phyloP scores from a whole-genome alignment of 1,139 yeast genomes.

The Meyerozyma guilliermondii region DNA sequence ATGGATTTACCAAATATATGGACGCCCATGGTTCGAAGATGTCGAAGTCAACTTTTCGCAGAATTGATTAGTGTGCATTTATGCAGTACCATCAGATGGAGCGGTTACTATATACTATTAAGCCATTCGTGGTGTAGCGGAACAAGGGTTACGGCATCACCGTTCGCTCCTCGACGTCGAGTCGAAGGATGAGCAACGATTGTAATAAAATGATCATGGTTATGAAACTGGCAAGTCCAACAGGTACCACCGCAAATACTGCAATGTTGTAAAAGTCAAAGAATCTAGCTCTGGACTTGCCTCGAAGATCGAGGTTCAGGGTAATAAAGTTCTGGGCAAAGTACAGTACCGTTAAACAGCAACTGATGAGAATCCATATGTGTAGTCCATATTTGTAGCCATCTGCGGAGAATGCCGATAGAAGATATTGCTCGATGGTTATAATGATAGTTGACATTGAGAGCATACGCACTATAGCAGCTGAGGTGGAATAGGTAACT shows the following conservation, averaged over 20 bases:
- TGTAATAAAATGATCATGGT: slow-evolving; percentile 84
- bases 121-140: background rate
- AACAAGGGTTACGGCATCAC: no score
- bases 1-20: slow-evolving; percentile 73
- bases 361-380: slow-evolving; percentile 86
- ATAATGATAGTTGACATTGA: slow-evolving; percentile 74
- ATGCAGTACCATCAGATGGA: no score
- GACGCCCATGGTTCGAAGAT: slow-evolving; percentile 51
- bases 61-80: background rate
- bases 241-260: slow-evolving; percentile 95
- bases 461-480: slow-evolving; percentile 81
- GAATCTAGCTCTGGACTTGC: slow-evolving; percentile 48
- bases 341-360: slow-evolving; percentile 77
- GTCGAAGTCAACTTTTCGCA: background rate
- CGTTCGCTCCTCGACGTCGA: slow-evolving; percentile 53
- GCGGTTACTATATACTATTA: background rate
- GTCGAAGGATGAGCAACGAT: slow-evolving; percentile 65
- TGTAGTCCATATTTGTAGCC: slow-evolving; percentile 65
- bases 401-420: slow-evolving; percentile 50
- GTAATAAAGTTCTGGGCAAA: slow-evolving; percentile 87
- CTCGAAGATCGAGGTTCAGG: slow-evolving; percentile 63
- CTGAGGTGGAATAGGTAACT: slow-evolving; percentile 80
- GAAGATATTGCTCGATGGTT: slow-evolving; percentile 63
- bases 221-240: slow-evolving; percentile 88
- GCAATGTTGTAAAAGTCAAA: slow-evolving; percentile 80